A percentile compares a stretch with the other conserved stretches of the same genome.
phyloP scores from a whole-genome alignment of 108 stramenopile species.

The Aurantiochytrium sp. region DNA sequence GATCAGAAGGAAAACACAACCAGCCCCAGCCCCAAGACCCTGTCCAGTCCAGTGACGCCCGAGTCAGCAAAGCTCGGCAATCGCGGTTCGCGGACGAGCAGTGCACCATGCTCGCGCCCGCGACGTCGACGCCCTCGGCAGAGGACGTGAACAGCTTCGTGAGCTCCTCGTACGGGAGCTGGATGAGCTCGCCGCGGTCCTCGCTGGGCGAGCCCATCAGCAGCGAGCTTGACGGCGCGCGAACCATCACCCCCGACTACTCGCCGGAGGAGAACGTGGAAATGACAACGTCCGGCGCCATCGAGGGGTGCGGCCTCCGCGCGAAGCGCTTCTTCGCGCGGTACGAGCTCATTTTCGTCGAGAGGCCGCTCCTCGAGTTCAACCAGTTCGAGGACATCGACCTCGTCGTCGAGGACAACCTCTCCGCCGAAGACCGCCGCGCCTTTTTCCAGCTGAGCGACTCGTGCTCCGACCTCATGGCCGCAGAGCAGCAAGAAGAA shows the following conservation, averaged over 20 bases:
- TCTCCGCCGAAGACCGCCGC: not conserved
- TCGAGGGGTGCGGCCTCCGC: not conserved
- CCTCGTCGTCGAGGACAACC: not conserved
- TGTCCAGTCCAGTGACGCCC: too few relatives aligned
- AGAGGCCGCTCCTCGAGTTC: not conserved
- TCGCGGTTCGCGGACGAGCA: too few relatives aligned
- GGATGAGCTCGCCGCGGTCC: too few relatives aligned
- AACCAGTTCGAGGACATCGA: not conserved
- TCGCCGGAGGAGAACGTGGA: not conserved
- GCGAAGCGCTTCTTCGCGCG: not conserved
- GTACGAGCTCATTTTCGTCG: not conserved
- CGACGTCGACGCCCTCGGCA: too few relatives aligned
- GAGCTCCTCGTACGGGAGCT: too few relatives aligned
- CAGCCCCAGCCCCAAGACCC: too few relatives aligned
- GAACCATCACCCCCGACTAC: not conserved
- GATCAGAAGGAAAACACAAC: too few relatives aligned
- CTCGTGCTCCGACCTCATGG: not conserved
- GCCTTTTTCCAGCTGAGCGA: not conserved
- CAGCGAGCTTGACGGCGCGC: too few relatives aligned
- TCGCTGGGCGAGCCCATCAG: too few relatives aligned
- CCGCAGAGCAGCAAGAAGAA: not conserved
- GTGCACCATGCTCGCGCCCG: too few relatives aligned
- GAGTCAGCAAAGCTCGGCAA: too few relatives aligned
- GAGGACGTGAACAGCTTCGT: too few relatives aligned
- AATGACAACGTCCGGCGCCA: not conserved